Evolutionary conservation across 345 rosid genomes (phyloP).

Genomic region (Syzygium grande): DNA sequence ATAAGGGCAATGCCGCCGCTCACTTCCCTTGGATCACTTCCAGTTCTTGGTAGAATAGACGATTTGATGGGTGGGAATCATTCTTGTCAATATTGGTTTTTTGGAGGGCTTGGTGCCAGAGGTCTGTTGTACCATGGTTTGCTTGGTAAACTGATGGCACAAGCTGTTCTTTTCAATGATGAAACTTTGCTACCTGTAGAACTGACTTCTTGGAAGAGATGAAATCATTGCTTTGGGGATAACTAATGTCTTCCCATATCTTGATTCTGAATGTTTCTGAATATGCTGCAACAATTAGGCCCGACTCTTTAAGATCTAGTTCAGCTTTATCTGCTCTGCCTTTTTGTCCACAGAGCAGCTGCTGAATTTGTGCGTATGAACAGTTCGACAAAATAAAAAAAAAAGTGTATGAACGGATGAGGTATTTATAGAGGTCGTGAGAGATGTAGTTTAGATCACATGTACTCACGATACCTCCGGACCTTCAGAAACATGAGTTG

Average conservation of each 20-base stretch:
- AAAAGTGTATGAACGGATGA: neutral
- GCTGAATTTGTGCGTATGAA: neutral
- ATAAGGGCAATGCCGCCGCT: slow-evolving; percentile 89
- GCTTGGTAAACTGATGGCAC: slow-evolving; percentile 67
- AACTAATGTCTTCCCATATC: neutral
- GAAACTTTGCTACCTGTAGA: slow-evolving; percentile 59
- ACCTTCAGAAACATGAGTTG: neutral
- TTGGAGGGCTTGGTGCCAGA: slow-evolving; percentile 87
- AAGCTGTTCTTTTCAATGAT: slow-evolving; percentile 49
- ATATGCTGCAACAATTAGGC: neutral
- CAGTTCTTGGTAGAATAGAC: slow-evolving; percentile 64
- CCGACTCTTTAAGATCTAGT: neutral
- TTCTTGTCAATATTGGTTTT: slow-evolving; percentile 57
- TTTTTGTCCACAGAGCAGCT: neutral
- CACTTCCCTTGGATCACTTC: slow-evolving; percentile 70
- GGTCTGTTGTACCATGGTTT: slow-evolving; percentile 80
- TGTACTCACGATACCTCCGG: neutral
- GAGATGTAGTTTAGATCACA: neutral
- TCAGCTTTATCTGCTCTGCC: neutral
- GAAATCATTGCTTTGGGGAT: neutral
- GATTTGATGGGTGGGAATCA: slow-evolving; percentile 27
- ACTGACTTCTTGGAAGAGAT: slow-evolving; percentile 64
- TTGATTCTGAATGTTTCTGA: neutral
- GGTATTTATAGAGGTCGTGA: neutral
- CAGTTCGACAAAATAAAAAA: neutral